A percentile compares a stretch with the other conserved stretches of the same genome.
phyloP scores from a whole-genome alignment of 2,329 filamentous ascomycete species.

The Hypoxylon sp. region DNA sequence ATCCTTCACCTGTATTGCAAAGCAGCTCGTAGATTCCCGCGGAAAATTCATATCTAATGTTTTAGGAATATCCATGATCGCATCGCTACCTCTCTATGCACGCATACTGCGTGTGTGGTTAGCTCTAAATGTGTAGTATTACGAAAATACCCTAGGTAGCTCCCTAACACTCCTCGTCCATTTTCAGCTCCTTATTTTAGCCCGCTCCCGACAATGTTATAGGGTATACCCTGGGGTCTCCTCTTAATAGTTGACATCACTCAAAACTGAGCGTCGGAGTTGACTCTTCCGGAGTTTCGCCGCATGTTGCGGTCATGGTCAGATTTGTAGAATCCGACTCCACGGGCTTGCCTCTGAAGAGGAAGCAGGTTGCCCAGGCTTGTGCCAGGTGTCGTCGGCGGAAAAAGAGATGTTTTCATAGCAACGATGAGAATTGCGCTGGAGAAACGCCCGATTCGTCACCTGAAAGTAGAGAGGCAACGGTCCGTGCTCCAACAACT shows the following conservation, averaged over 20 bases:
- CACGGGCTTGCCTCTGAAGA: slow-evolving; percentile 69
- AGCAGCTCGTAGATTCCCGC: not conserved
- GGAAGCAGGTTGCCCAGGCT: slow-evolving; percentile 72
- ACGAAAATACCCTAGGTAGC: not conserved
- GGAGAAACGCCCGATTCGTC: not conserved
- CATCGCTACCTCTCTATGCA: not conserved
- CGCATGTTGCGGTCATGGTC: slow-evolving; percentile 56
- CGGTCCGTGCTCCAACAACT: slow-evolving; percentile 8
- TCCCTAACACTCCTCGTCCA: not conserved
- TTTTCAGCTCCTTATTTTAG: not conserved
- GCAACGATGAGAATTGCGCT: slow-evolving; percentile 15
- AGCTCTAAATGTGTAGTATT: not conserved
- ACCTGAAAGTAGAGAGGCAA: slow-evolving; percentile 8
- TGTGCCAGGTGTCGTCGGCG: slow-evolving; percentile 69
- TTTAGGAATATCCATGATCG: not conserved
- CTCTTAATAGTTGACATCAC: slow-evolving; percentile 9
- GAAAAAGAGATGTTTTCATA: slow-evolving; percentile 59
- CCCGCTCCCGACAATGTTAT: slow-evolving; percentile 12
- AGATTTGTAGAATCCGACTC: slow-evolving; percentile 71
- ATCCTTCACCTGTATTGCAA: not conserved
- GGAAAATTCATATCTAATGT: not conserved
- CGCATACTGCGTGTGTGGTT: not conserved
- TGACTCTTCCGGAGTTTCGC: slow-evolving; percentile 29
- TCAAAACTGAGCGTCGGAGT: slow-evolving; percentile 31
- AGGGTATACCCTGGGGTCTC: not conserved